Evolutionary conservation across 441 rosid genomes (phyloP), one percentile per base, ranked within the genome.

Genomic region (Croton laevigatus): DNA sequence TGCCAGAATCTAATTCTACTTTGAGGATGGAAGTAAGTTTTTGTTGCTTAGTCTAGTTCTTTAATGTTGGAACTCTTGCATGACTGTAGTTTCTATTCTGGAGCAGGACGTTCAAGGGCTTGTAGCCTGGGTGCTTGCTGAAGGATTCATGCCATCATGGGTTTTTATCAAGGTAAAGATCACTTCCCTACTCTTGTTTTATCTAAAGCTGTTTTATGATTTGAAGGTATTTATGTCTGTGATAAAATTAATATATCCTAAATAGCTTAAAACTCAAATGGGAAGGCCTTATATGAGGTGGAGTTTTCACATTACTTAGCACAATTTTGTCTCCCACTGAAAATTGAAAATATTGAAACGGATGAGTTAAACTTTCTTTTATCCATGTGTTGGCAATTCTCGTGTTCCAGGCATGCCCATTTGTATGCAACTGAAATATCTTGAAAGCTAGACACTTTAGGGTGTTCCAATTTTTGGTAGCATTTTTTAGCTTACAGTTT

Each of bases 91-190:
- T 68, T 53, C 71, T 61, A 16, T 72, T 79, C 65, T 74, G 76
- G 63, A 61, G 61, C 76, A 93, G 99, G 99, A 95, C 66, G 84
- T 95, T 79, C 96, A 91, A 76, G 98, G 97, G 68, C 96, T 95
- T 82, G 92, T 93, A 44, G 88, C 96, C 23, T 95, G 98, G 98
- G 99, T 95, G 74, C 91, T 95, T 74, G 96, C 82, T 14, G 95
- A 95, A 71, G 99, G 97, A 22, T 83, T 73, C 74, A 93, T 91
- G 96, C 99, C 99, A 34, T 81, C 97, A 4, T 95, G 99, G 99
- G 88, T 88, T 11, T 85, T 93, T 79, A 85, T 93, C 37, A 95
- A 93, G 92, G 99, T 88, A 76, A 73, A 66, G n/a, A 42, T 12
- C 44, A 8, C 46, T 42, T 9, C 22, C 64, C 19, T 46, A 12